These are phyloP conservation scores for Cryphonectria parasitica DNA, from an alignment of 2,329 filamentous ascomycete genomes.

Conservation along the genomic window DNA sequence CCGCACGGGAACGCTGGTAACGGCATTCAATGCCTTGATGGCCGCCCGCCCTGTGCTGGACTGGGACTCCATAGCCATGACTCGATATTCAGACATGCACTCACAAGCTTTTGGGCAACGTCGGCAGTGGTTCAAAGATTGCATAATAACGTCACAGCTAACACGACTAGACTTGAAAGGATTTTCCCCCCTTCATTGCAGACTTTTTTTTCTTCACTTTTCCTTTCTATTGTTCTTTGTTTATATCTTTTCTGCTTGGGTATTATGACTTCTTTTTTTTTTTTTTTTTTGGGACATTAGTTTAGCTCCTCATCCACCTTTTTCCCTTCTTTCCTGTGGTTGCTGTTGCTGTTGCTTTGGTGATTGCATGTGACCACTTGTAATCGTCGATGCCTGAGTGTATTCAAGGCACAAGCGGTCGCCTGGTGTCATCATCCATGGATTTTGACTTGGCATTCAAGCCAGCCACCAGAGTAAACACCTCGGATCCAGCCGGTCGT, in stretches of 20 bases:
- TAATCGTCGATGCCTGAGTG: background rate
- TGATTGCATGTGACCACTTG: background rate
- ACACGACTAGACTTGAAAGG: background rate
- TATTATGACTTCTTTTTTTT: background rate
- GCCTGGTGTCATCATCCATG: background rate
- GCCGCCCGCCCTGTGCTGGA: background rate
- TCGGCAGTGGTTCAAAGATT: background rate
- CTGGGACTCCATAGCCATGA: background rate
- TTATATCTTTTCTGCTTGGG: background rate
- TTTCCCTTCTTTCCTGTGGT: background rate
- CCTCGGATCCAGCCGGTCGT: background rate
- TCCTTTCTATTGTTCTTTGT: background rate
- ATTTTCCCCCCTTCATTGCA: background rate
- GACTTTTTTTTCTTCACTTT: background rate
- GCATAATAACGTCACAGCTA: slow-evolving; percentile 14
- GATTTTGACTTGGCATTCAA: background rate
- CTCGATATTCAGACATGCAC: background rate
- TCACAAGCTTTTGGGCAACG: background rate
- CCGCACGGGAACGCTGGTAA: background rate
- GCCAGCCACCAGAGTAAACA: background rate
- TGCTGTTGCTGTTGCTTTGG: background rate
- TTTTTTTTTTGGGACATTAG: background rate
- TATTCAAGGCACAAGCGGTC: background rate
- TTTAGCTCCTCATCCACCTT: background rate
- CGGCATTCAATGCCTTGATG: background rate